phyloP scores from a whole-genome alignment of 192 early-diverging fungal genomes.

The Coemansia sp. region DNA sequence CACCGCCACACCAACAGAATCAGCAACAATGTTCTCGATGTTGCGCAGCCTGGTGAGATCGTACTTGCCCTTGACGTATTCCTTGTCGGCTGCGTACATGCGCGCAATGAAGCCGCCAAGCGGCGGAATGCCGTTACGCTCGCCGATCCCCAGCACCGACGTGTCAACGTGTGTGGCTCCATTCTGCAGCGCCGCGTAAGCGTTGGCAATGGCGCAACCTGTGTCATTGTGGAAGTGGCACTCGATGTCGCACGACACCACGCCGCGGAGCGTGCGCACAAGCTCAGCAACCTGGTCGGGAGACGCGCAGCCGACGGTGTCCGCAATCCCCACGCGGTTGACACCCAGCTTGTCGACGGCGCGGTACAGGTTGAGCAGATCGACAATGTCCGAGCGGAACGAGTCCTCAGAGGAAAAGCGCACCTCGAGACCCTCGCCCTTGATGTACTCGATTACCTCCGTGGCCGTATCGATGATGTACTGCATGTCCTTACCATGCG shows the following conservation, averaged over 20 bases:
- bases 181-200: constrained; percentile 94
- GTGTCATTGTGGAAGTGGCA: constrained; percentile 99
- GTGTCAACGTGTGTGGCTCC: constrained; percentile 99
- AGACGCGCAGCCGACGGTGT: constrained; percentile 98
- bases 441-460: constrained; percentile 95
- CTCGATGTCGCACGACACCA: constrained; percentile 98
- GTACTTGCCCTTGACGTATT: constrained; percentile 93
- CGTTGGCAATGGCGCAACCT: constrained; percentile 98
- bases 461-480: constrained; percentile 95
- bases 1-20: constrained; percentile 90
- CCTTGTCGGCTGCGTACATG: constrained; percentile 92
- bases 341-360: constrained; percentile 97
- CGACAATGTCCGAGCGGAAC: constrained; percentile 95
- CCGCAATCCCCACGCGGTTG: constrained; percentile 97
- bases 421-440: constrained; percentile 93
- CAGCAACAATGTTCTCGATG: constrained; percentile 95
- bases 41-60: constrained; percentile 89
- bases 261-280: constrained; percentile 89
- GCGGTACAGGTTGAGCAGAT: constrained; percentile 94
- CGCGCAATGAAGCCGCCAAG: constrained; percentile 92
- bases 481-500: constrained; percentile 99
- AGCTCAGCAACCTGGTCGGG: constrained; percentile 98
- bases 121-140: constrained; percentile 97
- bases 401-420: constrained; percentile 98
- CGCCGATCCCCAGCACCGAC: constrained; percentile 96